Conservation (phyloP, 768 basidiomycete species). For the Multifurca ochricompacta region DNA sequence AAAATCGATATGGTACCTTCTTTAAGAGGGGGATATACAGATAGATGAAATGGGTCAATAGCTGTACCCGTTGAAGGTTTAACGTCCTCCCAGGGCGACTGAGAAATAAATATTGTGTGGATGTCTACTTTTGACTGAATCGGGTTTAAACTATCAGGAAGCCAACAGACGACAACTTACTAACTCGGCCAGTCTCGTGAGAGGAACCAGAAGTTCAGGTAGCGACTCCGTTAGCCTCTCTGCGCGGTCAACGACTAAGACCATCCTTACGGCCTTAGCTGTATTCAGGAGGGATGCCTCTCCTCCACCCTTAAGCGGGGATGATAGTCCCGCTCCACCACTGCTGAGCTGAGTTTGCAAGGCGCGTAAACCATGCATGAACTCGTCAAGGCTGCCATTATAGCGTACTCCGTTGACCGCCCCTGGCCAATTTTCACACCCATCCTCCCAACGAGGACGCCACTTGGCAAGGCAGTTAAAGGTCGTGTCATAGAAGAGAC, state of each 20-base stretch:
- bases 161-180: slow-evolving; percentile 33
- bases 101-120: slow-evolving; percentile 55
- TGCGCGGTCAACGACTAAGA: slow-evolving; percentile 58
- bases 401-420: slow-evolving; percentile 36
- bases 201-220: slow-evolving; percentile 59
- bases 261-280: slow-evolving; percentile 36
- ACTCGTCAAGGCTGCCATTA: slow-evolving; percentile 61
- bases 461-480: slow-evolving; percentile 54
- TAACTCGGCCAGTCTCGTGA: slow-evolving; percentile 64
- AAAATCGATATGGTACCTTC: slow-evolving; percentile 38
- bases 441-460: slow-evolving; percentile 50
- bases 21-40: slow-evolving; percentile 46
- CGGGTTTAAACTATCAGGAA: not conserved
- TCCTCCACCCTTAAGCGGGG: slow-evolving; percentile 14
- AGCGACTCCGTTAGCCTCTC: slow-evolving; percentile 56
- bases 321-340: not conserved
- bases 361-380: slow-evolving; percentile 56
- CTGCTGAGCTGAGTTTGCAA: slow-evolving; percentile 24
- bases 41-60: slow-evolving; percentile 64
- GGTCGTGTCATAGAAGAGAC: slow-evolving; percentile 58
- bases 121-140: slow-evolving; percentile 50
- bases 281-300: slow-evolving; percentile 28
- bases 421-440: slow-evolving; percentile 51
- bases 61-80: slow-evolving; percentile 62
- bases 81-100: slow-evolving; percentile 62